phyloP scores from a whole-genome alignment of 192 early-diverging fungal genomes.

The Chytriomyces confervae region DNA sequence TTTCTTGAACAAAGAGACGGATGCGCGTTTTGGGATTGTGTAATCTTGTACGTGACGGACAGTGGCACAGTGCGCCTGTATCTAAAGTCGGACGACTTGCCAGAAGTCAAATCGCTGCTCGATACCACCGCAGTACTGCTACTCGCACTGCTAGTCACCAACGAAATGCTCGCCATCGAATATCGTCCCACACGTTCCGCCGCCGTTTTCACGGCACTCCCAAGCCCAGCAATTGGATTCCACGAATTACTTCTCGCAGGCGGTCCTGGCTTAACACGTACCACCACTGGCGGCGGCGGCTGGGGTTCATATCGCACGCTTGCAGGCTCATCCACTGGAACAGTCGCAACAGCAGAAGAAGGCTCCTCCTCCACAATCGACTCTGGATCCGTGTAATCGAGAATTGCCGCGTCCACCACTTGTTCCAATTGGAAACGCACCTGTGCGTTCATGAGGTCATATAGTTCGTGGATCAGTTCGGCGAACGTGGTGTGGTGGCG shows the following conservation, averaged over 20 bases:
- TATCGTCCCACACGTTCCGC: not conserved
- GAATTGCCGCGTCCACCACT: conserved; percentile 39
- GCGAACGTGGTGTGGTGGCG: conserved; percentile 77
- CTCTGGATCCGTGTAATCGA: conserved; percentile 34
- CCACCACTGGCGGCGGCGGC: too few species aligned
- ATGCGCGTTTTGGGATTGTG: not conserved
- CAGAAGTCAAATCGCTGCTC: too few species aligned
- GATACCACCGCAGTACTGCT: too few species aligned
- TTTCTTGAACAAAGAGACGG: not conserved
- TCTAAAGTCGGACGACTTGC: too few species aligned
- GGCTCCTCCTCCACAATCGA: not conserved
- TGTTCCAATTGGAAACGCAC: conserved; percentile 11
- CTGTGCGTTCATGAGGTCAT: conserved; percentile 32
- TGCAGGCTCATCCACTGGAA: not conserved
- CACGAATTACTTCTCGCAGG: too few species aligned
- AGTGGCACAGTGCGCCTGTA: too few species aligned
- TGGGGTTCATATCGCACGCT: too few species aligned
- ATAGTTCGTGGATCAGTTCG: conserved; percentile 76
- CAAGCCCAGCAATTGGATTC: not conserved
- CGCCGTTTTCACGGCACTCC: not conserved
- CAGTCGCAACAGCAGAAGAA: not conserved
- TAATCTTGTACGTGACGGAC: too few species aligned
- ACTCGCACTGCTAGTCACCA: not conserved
- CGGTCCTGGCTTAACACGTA: too few species aligned
- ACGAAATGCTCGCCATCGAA: not conserved